Evolutionary conservation across 2,329 filamentous ascomycete species (phyloP), one percentile per base, ranked within the genome.

Genomic region (Ascochyta koolunga): DNA sequence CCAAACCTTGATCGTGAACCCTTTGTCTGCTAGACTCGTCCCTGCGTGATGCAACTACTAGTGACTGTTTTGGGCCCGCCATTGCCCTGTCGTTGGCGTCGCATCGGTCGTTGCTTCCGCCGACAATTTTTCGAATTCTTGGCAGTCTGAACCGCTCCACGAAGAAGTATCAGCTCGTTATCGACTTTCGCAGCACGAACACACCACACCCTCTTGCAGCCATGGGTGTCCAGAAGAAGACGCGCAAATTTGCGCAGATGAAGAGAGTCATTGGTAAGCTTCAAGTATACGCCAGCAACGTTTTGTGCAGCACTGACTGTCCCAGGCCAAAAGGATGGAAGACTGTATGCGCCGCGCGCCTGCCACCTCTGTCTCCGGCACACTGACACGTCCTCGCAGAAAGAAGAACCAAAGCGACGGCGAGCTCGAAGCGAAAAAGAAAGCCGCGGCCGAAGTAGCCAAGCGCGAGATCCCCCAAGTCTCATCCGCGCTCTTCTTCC

Each of bases 161-260:
- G 43, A 51, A 56, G 53, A 56, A 56, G 54, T 56, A 56, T 63
- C 47, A 29, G 44, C 49, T 10, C 43, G 11, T 39, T 45, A 39
- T 47, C 53, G 46, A 46, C 50, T 36, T 33, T 36, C 33, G 31
- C 43, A 21, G 31, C 44, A 24, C 45, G 18, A 43, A 25, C 40
- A 15, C 50, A 59, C 47, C 50, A 59, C 31, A 56, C 54, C 24
- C 25, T 54, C 46, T 56, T 55, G 50, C 62, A 65, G 75, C 58
- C 31, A 97, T 97, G 93, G 93, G 92, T 78, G 86, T 92, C 65
- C 86, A 88, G 60, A 96, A 96, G 81, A 91, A 88, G 75, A 96
- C 91, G 47, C 87, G 93, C 80, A 97, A 97, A 80, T 98, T 96
- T 75, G 93, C 87, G 54, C 62, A 68, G 77, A 86, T 92, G 71